Base-by-base conservation (phyloP, 129 eudicot genomes). In the Sambucus nigra region DNA sequence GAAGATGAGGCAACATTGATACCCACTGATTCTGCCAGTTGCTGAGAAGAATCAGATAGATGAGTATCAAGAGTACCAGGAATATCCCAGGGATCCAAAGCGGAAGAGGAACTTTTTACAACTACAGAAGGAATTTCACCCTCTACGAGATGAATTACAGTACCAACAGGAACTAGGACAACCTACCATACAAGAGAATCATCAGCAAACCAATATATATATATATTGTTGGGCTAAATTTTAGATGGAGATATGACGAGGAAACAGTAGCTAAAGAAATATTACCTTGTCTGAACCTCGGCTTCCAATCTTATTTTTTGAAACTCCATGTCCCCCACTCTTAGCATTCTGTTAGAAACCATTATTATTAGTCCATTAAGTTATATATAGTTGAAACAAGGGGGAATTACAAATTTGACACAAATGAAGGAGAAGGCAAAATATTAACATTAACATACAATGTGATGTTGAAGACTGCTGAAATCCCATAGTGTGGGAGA, bases 211-310 rank as follows among this genome's bases (percentile, higher is more conserved):
- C 2, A 25, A 32, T 27, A 27, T 32, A 42, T 45, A 44, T 22
- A 47, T 2, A 26, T 10, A 27, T 50, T 5, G 26, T 16, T 8
- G 12, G 42, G 3, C 42, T 35, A 15, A 3, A 8, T 35, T 35
- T 18, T n/a, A n/a, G n/a, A n/a, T n/a, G n/a, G n/a, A n/a, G n/a
- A n/a, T n/a, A n/a, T n/a, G n/a, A n/a, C n/a, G n/a, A 48, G n/a
- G 26, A 20, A 15, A 45, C 22, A 33, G 32, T 18, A 25, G 24
- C 14, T 60, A 56, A 53, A 44, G 19, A 49, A 41, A 0, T 47
- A 39, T 58, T 45, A 92, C 99, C 99, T 92, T 86, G 67, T 92
- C 94, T 26, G 69, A 78, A 58, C 99, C 99, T 67, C 96, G 84
- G 63, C 76, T 86, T 68, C 99, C 99, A 53, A 86, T 79, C 86